These are phyloP conservation scores for Aspergillus uvarum DNA, from an alignment of 2,329 filamentous ascomycete species.

Conservation along the genomic window DNA sequence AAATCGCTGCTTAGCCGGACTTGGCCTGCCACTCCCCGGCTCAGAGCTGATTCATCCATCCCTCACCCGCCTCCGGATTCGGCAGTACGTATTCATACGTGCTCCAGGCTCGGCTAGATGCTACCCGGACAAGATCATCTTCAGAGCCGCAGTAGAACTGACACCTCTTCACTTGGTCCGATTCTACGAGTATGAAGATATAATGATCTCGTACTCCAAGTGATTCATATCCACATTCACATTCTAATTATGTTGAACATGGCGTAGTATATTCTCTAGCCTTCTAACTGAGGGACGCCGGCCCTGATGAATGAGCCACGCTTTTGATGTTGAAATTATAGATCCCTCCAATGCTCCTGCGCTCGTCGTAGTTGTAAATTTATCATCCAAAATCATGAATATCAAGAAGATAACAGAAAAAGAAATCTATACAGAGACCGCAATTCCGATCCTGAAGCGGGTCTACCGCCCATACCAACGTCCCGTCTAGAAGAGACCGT, in stretches of 20 bases:
- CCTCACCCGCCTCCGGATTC: not conserved
- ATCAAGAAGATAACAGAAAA: not conserved
- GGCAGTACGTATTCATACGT: not conserved
- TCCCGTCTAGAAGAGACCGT: conserved; percentile 76
- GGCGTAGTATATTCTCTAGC: not conserved
- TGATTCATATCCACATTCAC: not conserved
- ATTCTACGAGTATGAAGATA: not conserved
- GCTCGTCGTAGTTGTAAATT: not conserved
- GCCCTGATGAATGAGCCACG: conserved; percentile 10
- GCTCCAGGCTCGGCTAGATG: not conserved
- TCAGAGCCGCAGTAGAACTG: not conserved
- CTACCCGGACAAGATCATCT: not conserved
- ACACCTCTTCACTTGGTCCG: not conserved
- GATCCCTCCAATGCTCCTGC: conserved; percentile 1
- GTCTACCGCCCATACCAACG: not conserved
- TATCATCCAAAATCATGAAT: not conserved
- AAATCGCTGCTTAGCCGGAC: conserved; percentile 12
- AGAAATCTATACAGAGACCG: not conserved
- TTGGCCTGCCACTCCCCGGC: not conserved
- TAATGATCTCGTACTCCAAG: not conserved
- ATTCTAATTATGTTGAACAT: conserved; percentile 4
- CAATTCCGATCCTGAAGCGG: not conserved
- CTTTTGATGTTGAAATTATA: conserved; percentile 14
- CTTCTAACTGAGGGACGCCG: not conserved
- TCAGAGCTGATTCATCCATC: not conserved